phyloP scores from a whole-genome alignment of 2,329 filamentous ascomycete genomes.

The Coniochaeta pulveracea region DNA sequence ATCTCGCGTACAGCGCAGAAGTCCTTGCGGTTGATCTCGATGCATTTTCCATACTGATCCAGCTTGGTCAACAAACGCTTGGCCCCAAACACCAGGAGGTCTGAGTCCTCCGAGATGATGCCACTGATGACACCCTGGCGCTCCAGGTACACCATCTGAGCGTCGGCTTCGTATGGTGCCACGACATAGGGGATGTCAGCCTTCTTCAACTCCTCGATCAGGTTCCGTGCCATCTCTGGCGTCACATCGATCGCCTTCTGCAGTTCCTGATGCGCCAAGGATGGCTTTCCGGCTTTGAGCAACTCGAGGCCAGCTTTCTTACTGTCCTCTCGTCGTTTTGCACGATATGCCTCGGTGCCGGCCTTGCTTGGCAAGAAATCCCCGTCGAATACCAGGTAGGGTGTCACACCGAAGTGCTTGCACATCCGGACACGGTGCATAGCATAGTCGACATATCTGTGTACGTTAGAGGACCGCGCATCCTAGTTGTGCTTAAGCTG shows the following conservation, averaged over 20 bases:
- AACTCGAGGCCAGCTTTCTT: conserved; percentile 67
- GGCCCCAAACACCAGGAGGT: conserved; percentile 89
- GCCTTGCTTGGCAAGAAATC: conserved; percentile 92
- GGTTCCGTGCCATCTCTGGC: conserved; percentile 81
- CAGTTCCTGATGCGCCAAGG: conserved; percentile 73
- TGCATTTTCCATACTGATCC: conserved; percentile 83
- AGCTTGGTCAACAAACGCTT: conserved; percentile 86
- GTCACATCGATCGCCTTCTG: conserved; percentile 96
- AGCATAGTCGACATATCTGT: conserved; percentile 81
- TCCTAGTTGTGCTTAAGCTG: too few relatives aligned
- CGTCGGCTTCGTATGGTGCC: conserved; percentile 93
- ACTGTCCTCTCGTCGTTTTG: conserved; percentile 65
- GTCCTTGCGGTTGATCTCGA: conserved; percentile 82
- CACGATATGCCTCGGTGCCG: conserved; percentile 67
- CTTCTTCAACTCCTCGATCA: conserved; percentile 87
- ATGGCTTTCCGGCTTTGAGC: conserved; percentile 66
- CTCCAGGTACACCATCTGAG: conserved; percentile 93
- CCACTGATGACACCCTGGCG: conserved; percentile 72
- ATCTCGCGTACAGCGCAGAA: conserved; percentile 84
- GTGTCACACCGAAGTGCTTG: conserved; percentile 83
- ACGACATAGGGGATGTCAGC: conserved; percentile 77
- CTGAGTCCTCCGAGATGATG: conserved; percentile 92
- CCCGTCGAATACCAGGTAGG: conserved; percentile 92
- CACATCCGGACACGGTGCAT: conserved; percentile 91
- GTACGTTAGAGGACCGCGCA: conserved; percentile 1